Percentiles rank a stretch among this genome's conserved stretches.
These are phyloP conservation scores for Botrytis squamosa DNA, from an alignment of 2,329 filamentous ascomycete genomes.

Conservation along the genomic window DNA sequence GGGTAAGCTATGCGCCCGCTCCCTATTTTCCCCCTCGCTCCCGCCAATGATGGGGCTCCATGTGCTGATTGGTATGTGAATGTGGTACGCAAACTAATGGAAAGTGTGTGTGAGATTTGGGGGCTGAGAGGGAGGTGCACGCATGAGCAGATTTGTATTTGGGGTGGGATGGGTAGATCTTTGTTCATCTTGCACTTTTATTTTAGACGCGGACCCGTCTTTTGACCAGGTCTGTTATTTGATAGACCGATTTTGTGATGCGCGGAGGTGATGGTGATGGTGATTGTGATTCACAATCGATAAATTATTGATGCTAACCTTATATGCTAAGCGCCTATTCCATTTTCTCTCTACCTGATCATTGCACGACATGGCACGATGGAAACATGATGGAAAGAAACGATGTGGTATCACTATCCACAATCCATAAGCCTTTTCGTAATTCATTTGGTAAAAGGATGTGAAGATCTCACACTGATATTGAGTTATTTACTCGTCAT, in stretches of 20 bases:
- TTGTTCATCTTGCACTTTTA: background rate
- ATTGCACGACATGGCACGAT: background rate
- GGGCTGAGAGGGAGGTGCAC: background rate
- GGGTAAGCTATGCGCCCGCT: constrained; percentile 1
- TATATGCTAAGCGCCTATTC: background rate
- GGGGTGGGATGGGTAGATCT: background rate
- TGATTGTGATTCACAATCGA: background rate
- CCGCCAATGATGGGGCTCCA: background rate
- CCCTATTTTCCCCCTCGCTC: background rate
- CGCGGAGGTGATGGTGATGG: background rate
- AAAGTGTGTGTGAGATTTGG: background rate
- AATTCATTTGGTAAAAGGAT: background rate
- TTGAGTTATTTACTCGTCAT: background rate
- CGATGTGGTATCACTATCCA: background rate
- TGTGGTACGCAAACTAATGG: background rate
- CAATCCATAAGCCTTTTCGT: background rate
- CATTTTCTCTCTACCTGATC: background rate
- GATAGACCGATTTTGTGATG: background rate
- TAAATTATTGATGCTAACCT: background rate
- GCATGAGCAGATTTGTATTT: background rate
- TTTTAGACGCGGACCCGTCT: background rate
- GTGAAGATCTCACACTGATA: background rate
- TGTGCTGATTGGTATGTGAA: background rate
- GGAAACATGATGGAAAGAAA: background rate
- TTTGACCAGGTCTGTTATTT: background rate